phyloP scores from a whole-genome alignment of 2,329 filamentous ascomycete species.

The Teratosphaeria gauchensis region DNA sequence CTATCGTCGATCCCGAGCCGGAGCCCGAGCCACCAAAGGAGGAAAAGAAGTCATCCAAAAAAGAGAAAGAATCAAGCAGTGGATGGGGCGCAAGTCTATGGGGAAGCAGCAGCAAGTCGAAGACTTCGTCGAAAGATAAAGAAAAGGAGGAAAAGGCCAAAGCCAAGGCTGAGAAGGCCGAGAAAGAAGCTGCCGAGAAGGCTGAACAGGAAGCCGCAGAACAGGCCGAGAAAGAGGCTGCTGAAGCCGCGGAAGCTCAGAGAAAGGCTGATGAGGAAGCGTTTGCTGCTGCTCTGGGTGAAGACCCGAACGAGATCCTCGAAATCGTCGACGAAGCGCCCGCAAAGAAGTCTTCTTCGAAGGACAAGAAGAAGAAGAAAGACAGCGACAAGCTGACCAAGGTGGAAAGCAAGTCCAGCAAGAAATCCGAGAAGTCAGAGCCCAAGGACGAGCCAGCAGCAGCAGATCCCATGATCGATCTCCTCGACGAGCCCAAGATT shows the following conservation, averaged over 20 bases:
- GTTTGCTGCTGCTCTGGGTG: constrained; percentile 26
- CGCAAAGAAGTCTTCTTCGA: constrained; percentile 16
- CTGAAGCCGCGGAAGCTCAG: constrained; percentile 26
- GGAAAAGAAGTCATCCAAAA: constrained; percentile 30
- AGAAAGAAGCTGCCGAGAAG: constrained; percentile 6
- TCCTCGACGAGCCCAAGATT: constrained; percentile 10
- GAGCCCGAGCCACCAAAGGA: constrained; percentile 19
- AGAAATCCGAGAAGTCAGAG: constrained; percentile 24
- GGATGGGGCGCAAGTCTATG: constrained; percentile 23
- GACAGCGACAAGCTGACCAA: constrained; percentile 8
- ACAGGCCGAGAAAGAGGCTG: constrained; percentile 12
- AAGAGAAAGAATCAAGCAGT: constrained; percentile 22
- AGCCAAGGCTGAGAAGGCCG: constrained; percentile 29
- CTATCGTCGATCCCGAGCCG: not conserved
- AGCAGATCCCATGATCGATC: constrained; percentile 7
- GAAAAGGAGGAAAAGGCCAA: constrained; percentile 33
- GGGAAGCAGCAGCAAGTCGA: constrained; percentile 30
- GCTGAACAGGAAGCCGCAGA: constrained; percentile 23
- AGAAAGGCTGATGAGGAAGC: constrained; percentile 26
- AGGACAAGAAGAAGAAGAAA: constrained; percentile 12
- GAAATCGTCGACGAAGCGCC: constrained; percentile 22
- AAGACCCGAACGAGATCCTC: constrained; percentile 26
- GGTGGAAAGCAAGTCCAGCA: constrained; percentile 20
- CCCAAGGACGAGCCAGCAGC: constrained; percentile 12
- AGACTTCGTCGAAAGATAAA: constrained; percentile 25